Evolutionary conservation across 805 yeast genomes (phyloP).

Genomic region (Spathaspora girioi): DNA sequence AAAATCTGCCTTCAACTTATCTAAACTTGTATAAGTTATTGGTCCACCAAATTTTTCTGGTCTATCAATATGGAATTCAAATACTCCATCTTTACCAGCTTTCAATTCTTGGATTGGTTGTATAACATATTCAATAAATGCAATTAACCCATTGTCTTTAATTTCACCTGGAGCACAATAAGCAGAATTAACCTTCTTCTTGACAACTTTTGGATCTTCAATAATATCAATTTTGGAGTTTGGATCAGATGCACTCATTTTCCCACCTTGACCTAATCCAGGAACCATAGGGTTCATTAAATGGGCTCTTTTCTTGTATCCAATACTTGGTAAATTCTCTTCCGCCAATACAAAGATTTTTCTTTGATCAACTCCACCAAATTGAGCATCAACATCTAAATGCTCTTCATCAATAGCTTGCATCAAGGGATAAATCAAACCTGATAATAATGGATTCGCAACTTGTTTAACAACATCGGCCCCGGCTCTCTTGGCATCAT

Average conservation of each 20-base stretch:
- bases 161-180: slow-evolving; percentile 92
- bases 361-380: slow-evolving; percentile 99
- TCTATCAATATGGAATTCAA: slow-evolving; percentile 74
- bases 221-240: slow-evolving; percentile 92
- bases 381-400: slow-evolving; percentile 86
- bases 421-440: slow-evolving; percentile 96
- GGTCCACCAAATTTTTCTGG: slow-evolving; percentile 98
- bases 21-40: slow-evolving; percentile 64
- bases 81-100: slow-evolving; percentile 47
- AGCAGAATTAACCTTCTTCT: slow-evolving; percentile 88
- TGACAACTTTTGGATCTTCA: slow-evolving; percentile 84
- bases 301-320: slow-evolving; percentile 97
- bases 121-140: slow-evolving; percentile 80
- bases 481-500: slow-evolving; percentile 98
- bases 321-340: slow-evolving; percentile 80
- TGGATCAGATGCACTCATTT: slow-evolving; percentile 99
- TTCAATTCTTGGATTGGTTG: slow-evolving; percentile 83
- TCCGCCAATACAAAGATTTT: slow-evolving; percentile 96
- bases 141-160: slow-evolving; percentile 84
- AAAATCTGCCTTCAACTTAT: slow-evolving; percentile 67
- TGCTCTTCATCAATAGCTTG: slow-evolving; percentile 96
- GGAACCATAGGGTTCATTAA: slow-evolving; percentile 99
- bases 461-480: slow-evolving; percentile 99
- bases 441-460: slow-evolving; percentile 86
- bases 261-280: slow-evolving; percentile 94